Base-by-base conservation (phyloP, 2,329 filamentous ascomycete genomes). In the Aspergillus fumigatiaffinis region DNA sequence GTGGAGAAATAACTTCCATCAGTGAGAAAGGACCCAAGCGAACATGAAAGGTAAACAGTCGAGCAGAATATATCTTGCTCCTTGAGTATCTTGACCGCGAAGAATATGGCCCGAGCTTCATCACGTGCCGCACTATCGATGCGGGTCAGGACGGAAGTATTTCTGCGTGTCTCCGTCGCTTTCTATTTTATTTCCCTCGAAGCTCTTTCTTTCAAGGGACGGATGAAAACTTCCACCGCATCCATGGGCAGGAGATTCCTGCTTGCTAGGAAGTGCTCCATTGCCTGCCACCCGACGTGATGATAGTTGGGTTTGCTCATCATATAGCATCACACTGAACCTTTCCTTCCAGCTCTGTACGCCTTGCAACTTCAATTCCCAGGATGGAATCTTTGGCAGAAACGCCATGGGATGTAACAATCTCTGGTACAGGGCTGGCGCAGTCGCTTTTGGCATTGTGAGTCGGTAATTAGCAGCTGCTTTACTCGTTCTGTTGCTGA, bases 371-470 rank as follows among this genome's bases (percentile, higher is more conserved):
- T 50, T 48, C 53, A 35, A 55, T 56, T 51, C 59, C 44, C 54
- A 55, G 53, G 48, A 92, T 92, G 89, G 89, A 92, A 77, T 86
- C 86, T 63, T 79, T 92, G 66, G 81, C 82, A 73, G 88, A 91
- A 60, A 88, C 87, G 66, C 78, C 82, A 61, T 93, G 89, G 89
- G 89, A 93, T 80, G 85, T 89, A 69, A 81, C 91, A 67, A 90
- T 93, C 74, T 85, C 85, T 70, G 89, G 90, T 69, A 92, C 90
- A 65, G 89, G 89, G 67, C 79, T 92, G 69, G 83, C 87, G 71
- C 88, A 92, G 79, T 91, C 89, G 63, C 83, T 93, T 66, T 82
- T 93, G 72, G 89, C 89, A 73, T 80, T 92, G 89, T 92, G 72
- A 77, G 82, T 71, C 53, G 51, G 44, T 50, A 57, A 53, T 25